Base-by-base conservation (phyloP, 345 rosid species). In the Sisymbrium altissimum region DNA sequence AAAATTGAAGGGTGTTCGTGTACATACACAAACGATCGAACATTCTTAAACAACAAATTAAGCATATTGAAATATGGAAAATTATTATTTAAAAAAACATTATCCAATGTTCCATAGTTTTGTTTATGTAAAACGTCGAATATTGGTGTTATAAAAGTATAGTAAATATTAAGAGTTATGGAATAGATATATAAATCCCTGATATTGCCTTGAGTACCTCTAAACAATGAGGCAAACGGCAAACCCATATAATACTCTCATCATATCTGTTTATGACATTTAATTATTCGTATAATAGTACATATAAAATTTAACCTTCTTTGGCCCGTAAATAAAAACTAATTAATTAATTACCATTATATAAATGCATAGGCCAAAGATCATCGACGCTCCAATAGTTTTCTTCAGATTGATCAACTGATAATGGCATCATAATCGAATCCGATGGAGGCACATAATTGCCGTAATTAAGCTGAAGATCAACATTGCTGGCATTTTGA, bases 361-460 rank as follows among this genome's bases (percentile, higher is more conserved):
- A 80, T 45, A 90, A 44, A 25, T 90, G 86, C 90, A 88, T 85
- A 58, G 96, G 86, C 97, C 97, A 90, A 67, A 93, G 66, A 68
- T 93, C 93, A 73, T 93, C 98, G 80, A 88, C 79, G 83, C 73
- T 84, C 98, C 98, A 93, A 68, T 77, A 86, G 64, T 65, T 81
- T 23, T 87, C 91, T 30, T 48, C 80, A 2, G 90, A 44, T 30
- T 88, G 89, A 58, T 76, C n/a, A n/a, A n/a, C 68, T 21, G 66
- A 33, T 44, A 19, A 60, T 50, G 54, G 70, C 53, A 67, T 25
- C 54, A 63, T 64, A 11, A 27, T 71, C 0, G 81, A 70, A 48
- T 81, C 67, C 18, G 74, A 43, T 17, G 44, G 14, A 53, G 39
- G 15, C 64, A 32, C 41, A 48, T 57, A 64, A 32, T 43, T 50